phyloP scores from a whole-genome alignment of 768 basidiomycete genomes.

The Hygrocybe coccinea region DNA sequence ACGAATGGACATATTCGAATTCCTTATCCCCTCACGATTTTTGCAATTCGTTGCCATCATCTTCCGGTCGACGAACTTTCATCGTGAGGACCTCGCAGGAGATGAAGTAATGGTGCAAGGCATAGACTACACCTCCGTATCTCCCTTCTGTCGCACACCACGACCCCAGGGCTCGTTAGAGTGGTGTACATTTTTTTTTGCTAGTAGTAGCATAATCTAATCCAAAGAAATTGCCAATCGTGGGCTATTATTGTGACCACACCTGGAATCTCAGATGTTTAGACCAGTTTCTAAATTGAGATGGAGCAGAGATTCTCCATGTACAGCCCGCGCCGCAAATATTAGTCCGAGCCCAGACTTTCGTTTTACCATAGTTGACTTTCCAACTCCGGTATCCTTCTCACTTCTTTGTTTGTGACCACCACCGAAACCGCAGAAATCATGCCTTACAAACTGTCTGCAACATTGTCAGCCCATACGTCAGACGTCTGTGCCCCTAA shows the following conservation, averaged over 20 bases:
- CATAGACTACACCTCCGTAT: conserved; percentile 88
- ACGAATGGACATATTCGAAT: conserved; percentile 4
- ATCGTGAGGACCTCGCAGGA: conserved; percentile 74
- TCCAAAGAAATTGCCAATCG: too few relatives aligned
- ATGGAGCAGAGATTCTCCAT: conserved; percentile 5
- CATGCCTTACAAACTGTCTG: conserved; percentile 77
- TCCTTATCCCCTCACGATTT: conserved; percentile 42
- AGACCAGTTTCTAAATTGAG: neutral
- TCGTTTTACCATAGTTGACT: conserved; percentile 12
- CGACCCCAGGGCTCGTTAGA: conserved; percentile 74
- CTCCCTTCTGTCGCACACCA: conserved; percentile 58
- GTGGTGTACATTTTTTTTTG: conserved; percentile 67
- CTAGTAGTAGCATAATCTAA: too few relatives aligned
- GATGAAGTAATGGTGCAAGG: conserved; percentile 86
- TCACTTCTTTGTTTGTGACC: conserved; percentile 5
- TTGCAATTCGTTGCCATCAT: conserved; percentile 29
- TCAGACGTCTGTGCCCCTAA: conserved; percentile 56
- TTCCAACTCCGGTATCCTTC: conserved; percentile 30
- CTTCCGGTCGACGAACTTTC: conserved; percentile 38
- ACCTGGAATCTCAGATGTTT: neutral
- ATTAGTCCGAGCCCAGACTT: conserved; percentile 10
- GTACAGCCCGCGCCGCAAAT: neutral
- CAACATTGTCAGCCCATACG: conserved; percentile 63
- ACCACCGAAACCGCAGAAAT: neutral
- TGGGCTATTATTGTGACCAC: neutral